Base-by-base conservation (phyloP, 345 rosid species). In the Eucalyptus sp. region DNA sequence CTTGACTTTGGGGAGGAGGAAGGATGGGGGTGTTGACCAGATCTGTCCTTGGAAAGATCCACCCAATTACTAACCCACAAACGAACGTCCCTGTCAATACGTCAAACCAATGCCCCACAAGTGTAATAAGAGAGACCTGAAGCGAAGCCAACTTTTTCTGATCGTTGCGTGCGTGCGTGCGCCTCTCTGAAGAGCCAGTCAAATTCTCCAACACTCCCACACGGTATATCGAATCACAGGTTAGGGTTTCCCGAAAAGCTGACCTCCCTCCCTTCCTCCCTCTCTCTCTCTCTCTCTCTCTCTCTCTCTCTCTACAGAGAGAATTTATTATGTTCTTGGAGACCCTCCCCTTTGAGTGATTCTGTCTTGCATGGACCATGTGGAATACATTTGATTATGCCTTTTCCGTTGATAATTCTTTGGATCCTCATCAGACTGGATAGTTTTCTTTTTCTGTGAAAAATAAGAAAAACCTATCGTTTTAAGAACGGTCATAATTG, bases 11-110 rank as follows among this genome's bases (percentile, higher is more conserved):
- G 68, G 24, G 17, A 60, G 50, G 79, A 87, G 24, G 80, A 58
- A 50, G 24, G 68, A 31, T 50, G 79, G 89, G 43, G 89, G 90
- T 87, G 62, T 87, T 80, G 94, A 91, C 91, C 90, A 86, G 92
- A 90, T 89, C 92, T 83, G 93, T 87, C 90, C 93, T 91, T 89
- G 92, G 86, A 91, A 92, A 76, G 92, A 90, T 89, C 91, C 92
- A 88, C 90, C 91, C 89, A n/a, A 88, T 81, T 81, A 71, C 89
- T 88, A 89, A 88, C 62, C 91, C 91, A 86, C 37, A 80, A 81
- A 80, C 90, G 37, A 68, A 76, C 25, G 83, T 76, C 48, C 46
- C 83, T 76, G 83, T 76, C 83, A 37, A 20, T 37, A 76, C 83
- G 83, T 76, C 83, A 76, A 76, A 10, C 83, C 83, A 41, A 37